Percentiles rank a stretch among this genome's conserved stretches.
phyloP scores from a whole-genome alignment of 306 rosid species.

The Cucurbita pepo region DNA sequence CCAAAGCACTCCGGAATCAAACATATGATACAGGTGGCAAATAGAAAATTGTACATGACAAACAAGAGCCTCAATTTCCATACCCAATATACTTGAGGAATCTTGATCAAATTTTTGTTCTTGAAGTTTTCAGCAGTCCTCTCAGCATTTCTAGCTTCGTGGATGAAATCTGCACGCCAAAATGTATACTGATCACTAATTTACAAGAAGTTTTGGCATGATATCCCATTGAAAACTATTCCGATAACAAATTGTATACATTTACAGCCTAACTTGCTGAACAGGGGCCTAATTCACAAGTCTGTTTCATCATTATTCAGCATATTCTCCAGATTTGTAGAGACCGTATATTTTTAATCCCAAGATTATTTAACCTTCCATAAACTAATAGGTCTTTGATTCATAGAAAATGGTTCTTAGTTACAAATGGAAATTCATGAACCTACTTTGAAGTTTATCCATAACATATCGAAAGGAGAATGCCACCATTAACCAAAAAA shows the following conservation, averaged over 20 bases:
- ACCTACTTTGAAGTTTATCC: neutral
- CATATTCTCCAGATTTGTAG: neutral
- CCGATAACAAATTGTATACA: neutral
- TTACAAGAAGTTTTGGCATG: neutral
- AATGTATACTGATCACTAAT: slow-evolving; percentile 1
- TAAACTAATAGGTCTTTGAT: neutral
- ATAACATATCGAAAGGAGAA: neutral
- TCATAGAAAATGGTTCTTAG: neutral
- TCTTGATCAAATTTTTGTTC: slow-evolving; percentile 44
- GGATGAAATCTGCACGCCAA: slow-evolving; percentile 49
- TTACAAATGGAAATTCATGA: neutral
- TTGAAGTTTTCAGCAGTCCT: slow-evolving; percentile 49
- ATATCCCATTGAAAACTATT: neutral
- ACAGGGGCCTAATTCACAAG: neutral
- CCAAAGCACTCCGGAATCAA: too few species aligned
- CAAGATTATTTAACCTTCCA: neutral
- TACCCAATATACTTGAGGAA: slow-evolving; percentile 88
- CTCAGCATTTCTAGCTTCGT: slow-evolving; percentile 84
- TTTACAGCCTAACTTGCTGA: neutral
- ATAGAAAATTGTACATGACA: neutral
- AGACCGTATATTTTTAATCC: neutral
- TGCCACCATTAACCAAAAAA: neutral
- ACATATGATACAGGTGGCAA: neutral
- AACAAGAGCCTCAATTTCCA: slow-evolving; percentile 9
- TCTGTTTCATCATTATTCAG: neutral